Base-by-base conservation (phyloP, 768 basidiomycete species). In the Crassisporium funariophilum region DNA sequence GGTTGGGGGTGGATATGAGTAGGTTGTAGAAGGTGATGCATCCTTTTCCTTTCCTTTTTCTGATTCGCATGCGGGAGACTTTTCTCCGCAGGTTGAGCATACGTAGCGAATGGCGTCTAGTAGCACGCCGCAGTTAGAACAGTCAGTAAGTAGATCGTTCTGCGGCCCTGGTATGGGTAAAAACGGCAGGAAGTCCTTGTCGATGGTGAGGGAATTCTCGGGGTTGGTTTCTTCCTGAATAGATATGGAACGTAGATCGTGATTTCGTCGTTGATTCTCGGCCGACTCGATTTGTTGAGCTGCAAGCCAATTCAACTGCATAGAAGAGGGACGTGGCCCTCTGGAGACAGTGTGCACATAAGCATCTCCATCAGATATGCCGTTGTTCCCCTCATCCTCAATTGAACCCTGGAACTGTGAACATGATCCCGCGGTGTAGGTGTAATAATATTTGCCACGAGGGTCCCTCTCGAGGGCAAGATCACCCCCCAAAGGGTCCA, bases 71-170 rank as follows among this genome's bases (percentile, higher is more conserved):
- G 63, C 58, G 5, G 86, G 79, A 37, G 75, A 67, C 62, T 84
- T 90, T 66, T 90, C 88, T 7, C 91, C 92, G 57, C 94, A 95
- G 17, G 84, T 86, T 4, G 85, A 77, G 59, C 95, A 98, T 11
- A 95, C 85, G 63, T 98, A 97, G 36, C 91, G 84, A 62, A 95
- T 82, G n/a, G 81, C 77, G 41, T 91, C 86, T 15, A 98, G 71
- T 5, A 83, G 58, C 0, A 75, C 64, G 11, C 86, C 87, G 56
- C 95, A 98, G 36, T 81, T 80, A 1, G 91, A 93, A 65, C 95
- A 98, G 39, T 82, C 79, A 1, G 92, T 91, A 13, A 89, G 77
- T 36, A 76, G 74, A 19, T 80, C 78, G 4, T 77, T 72, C 7
- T 85, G 79, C 16, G 85, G 78, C 1, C 69, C 70, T 16, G 68